Evolutionary conservation across 306 rosid species (phyloP), one percentile per base, ranked within the genome.

Genomic region (Trifolium repens): DNA sequence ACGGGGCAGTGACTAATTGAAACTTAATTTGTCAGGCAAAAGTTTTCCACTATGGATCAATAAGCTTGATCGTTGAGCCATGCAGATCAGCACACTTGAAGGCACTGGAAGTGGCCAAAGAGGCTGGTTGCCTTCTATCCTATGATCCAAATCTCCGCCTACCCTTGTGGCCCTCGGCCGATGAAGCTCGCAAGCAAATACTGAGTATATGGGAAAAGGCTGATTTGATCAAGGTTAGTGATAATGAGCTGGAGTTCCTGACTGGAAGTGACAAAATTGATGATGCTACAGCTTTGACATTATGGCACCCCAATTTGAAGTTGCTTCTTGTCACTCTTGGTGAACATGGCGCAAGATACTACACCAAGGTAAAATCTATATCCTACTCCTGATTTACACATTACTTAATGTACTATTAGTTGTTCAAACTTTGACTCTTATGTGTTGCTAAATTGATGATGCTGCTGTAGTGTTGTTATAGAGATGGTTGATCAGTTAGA

Each of bases 1-100:
- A 22, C 15, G 13, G 35, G 62, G 8, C 22, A 2, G 60, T 76
- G 65, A 57, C 35, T 58, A 37, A 70, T 11, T 53, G 46, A 60
- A 55, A 67, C 8, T 67, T 72, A 11, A 26, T 26, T 16, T 13
- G 19, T 8, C 35, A 93, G 98, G 97, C 98, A 1, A 93, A 93
- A 26, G 90, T 89, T 17, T 93, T 93, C 80, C 98, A 91, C 81
- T 91, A 91, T 32, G 98, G 98, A 50, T 93, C 97, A 0, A 91
- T 93, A 47, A 91, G 98, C 68, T 87, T 93, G 96, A 93, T 93
- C 43, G 98, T 89, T 82, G 98, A 93, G 89, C 97, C 98, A 73
- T 91, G 97, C 84, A 85, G 98, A 80, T 89, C 98, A 4, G 96
- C 98, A 9, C 98, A 93, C 80, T 37, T 93, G 17, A 91, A 83